Base-by-base conservation (phyloP, 345 rosid genomes). In the Abelmoschus esculentus region DNA sequence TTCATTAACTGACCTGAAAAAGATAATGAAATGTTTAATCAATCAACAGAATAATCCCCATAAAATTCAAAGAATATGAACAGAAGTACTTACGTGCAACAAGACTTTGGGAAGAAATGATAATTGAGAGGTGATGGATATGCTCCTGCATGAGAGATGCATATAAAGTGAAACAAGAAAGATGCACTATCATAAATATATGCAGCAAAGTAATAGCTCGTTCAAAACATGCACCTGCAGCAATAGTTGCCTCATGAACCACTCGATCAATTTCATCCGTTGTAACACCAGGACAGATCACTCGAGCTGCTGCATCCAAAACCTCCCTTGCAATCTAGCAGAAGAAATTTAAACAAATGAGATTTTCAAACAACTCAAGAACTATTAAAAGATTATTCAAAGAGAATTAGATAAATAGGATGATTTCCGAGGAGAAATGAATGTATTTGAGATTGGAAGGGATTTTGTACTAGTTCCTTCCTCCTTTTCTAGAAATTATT, bases 61-160 rank as follows among this genome's bases (percentile, higher is more conserved):
- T 68, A 2, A 71, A 36, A 62, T 61, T 52, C 2, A 63, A 14
- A 32, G n/a, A 73, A 72, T 31, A 77, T n/a, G 67, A 53, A 75
- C 31, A 72, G 61, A 85, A 86, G 86, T 86, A 91, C 97, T 83
- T 83, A 91, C 97, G 90, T 90, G 99, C 99, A 95, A 83, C 99
- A 95, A 75, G 99, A 95, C 81, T 95, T 95, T 19, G 99, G 96
- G 73, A 88, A 95, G 81, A 89, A 95, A 79, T 88, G 72, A 80
- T 91, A 95, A 79, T 90, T 95, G 66, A 95, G 89, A 52, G 99
- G 97, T 68, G 99, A 95, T 62, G 97, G 97, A 80, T 95, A 95
- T 50, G 84, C 99, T 72, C 97, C 97, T 89, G 89, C 77, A 83
- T 67, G 5, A 22, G n/a, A 29, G 67, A 13, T 34, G 22, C 4